phyloP scores from a whole-genome alignment of 441 rosid species.

The Gossypium lobatum region DNA sequence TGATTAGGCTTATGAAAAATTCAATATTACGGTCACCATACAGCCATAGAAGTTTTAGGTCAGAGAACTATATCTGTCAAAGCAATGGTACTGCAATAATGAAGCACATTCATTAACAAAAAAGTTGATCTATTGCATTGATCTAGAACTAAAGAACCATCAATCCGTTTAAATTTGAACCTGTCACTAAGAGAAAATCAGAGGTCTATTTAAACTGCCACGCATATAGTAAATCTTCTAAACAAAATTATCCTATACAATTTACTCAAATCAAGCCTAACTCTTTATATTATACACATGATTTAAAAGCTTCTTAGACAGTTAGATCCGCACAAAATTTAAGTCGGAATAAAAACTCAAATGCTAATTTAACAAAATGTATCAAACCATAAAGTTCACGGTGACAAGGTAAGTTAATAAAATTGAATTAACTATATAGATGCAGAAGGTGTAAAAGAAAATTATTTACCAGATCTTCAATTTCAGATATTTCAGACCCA shows the following conservation, averaged over 20 bases:
- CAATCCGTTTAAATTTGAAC: background rate
- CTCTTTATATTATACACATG: background rate
- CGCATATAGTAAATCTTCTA: background rate
- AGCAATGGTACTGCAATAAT: background rate
- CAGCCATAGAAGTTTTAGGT: background rate
- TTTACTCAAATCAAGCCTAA: background rate
- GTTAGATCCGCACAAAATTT: background rate
- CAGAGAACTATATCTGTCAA: background rate
- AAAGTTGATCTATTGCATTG: background rate
- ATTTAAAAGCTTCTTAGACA: background rate
- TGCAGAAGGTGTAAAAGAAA: background rate
- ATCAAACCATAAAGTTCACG: background rate
- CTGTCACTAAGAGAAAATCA: background rate
- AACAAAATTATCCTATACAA: background rate
- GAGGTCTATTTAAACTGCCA: background rate
- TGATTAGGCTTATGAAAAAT: background rate
- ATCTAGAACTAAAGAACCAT: background rate
- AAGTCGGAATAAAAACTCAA: slow-evolving; percentile 14
- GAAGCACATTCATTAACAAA: background rate
- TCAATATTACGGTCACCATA: background rate
- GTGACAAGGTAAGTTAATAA: background rate
- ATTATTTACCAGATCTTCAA: slow-evolving; percentile 63
- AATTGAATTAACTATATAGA: background rate
- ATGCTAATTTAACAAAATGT: background rate
- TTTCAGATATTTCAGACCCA: slow-evolving; percentile 82